Percentiles rank a stretch among this genome's conserved stretches.
Conservation (phyloP, 257 asterid species). For the Ilex aquifolium region DNA sequence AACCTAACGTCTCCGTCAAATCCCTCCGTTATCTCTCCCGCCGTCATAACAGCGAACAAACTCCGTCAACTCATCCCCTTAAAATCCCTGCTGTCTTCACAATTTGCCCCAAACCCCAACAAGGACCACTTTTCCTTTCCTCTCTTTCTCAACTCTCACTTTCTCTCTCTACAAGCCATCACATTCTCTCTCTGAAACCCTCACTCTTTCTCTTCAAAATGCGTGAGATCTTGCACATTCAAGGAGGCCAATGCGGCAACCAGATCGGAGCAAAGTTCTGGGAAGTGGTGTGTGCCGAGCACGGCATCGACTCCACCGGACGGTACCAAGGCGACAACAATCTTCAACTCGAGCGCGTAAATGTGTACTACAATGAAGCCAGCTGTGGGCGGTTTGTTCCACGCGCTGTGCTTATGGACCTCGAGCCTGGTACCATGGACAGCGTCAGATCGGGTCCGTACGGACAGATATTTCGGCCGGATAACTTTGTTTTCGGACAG, state of each 20-base stretch:
- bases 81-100: background rate
- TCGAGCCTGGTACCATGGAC: conserved; percentile 83
- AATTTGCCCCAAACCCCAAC: background rate
- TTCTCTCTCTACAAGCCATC: conserved; percentile 1
- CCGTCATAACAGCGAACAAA: background rate
- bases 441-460: conserved; percentile 74
- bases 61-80: background rate
- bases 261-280: conserved; percentile 78
- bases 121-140: conserved; percentile 5
- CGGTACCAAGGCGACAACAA: conserved; percentile 63
- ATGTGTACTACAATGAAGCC: conserved; percentile 72
- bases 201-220: conserved; percentile 18
- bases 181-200: background rate
- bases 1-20: too few relatives aligned
- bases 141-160: background rate
- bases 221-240: conserved; percentile 84
- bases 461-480: conserved; percentile 59
- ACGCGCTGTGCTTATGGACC: conserved; percentile 80
- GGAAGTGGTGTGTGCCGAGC: conserved; percentile 67
- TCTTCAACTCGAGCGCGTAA: conserved; percentile 66
- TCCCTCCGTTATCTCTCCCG: too few relatives aligned
- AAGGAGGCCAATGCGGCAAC: conserved; percentile 85
- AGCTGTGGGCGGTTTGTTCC: conserved; percentile 76
- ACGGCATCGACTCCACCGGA: conserved; percentile 70
- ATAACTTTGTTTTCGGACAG: conserved; percentile 72